These are phyloP conservation scores for Sclerotinia spermophila DNA, from an alignment of 2,329 filamentous ascomycete genomes.

Conservation along the genomic window DNA sequence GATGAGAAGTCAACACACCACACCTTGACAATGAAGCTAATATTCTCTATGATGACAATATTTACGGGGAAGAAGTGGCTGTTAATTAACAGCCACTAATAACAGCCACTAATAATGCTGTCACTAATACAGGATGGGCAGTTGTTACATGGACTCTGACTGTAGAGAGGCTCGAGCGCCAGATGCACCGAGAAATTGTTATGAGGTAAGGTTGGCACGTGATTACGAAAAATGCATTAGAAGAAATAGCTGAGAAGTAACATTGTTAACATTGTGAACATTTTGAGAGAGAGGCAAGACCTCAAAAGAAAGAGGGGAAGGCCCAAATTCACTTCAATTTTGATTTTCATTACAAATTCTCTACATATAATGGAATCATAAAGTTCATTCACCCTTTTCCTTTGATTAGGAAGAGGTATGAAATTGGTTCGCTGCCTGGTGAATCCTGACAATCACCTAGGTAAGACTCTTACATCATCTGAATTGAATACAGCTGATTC, in stretches of 20 bases:
- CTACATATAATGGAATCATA: neutral
- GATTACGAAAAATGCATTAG: neutral
- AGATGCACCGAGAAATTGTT: no score
- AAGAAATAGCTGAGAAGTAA: neutral
- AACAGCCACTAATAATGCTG: neutral
- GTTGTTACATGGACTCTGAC: neutral
- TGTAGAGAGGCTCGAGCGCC: neutral
- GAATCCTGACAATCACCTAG: neutral
- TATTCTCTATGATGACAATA: neutral
- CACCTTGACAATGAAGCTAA: neutral
- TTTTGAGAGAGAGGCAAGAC: neutral
- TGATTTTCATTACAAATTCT: neutral
- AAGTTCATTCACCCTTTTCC: neutral
- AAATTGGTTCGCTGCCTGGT: neutral
- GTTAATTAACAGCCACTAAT: no score
- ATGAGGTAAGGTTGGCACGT: no score
- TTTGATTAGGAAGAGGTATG: neutral
- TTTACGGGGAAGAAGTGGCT: neutral
- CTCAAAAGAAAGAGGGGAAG: neutral
- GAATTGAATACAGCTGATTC: neutral
- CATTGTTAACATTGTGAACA: no score
- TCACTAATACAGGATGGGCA: neutral
- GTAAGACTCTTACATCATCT: fast-evolving
- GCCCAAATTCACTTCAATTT: neutral
- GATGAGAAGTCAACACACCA: neutral